phyloP scores from a whole-genome alignment of 805 yeast species.

The Candida ascalaphidarum region DNA sequence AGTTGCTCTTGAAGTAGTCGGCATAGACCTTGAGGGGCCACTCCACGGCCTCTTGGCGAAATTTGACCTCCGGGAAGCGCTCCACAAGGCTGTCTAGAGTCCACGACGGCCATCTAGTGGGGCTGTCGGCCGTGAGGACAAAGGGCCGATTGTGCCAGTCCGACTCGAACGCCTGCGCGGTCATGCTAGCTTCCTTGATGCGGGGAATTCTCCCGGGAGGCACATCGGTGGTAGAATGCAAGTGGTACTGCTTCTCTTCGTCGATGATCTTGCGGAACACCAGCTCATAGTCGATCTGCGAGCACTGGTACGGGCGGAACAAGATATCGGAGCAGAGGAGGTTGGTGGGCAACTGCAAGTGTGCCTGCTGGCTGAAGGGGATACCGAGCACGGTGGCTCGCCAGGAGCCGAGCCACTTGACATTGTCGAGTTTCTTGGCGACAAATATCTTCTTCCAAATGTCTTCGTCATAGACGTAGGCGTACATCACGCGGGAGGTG shows the following conservation, averaged over 20 bases:
- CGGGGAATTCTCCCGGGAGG: conserved; percentile 45
- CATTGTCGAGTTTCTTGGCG: conserved; percentile 3
- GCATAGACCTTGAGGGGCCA: conserved; percentile 64
- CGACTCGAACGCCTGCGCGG: conserved; percentile 36
- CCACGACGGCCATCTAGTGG: conserved; percentile 62
- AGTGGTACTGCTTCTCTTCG: conserved; percentile 32
- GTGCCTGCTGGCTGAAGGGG: conserved; percentile 27
- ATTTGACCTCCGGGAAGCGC: conserved; percentile 51
- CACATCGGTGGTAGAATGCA: conserved; percentile 9
- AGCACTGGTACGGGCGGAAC: conserved; percentile 76
- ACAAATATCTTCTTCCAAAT: conserved; percentile 63
- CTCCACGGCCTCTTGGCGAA: conserved; percentile 78
- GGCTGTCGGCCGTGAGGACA: conserved; percentile 32
- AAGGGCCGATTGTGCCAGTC: conserved; percentile 54
- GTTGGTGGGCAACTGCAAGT: conserved; percentile 39
- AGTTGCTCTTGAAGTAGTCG: conserved; percentile 51
- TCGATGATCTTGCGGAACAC: conserved; percentile 41
- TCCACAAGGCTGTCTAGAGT: conserved; percentile 36
- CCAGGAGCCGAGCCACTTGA: conserved; percentile 76
- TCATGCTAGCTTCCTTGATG: conserved; percentile 35
- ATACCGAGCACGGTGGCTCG: conserved; percentile 46
- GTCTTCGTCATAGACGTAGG: conserved; percentile 69
- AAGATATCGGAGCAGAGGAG: conserved; percentile 67
- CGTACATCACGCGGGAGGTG: conserved; percentile 61
- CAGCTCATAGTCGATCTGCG: conserved; percentile 53